Evolutionary conservation across 805 yeast species (phyloP), one percentile per base, ranked within the genome.

Genomic region (Starmerella ratchasimensis): DNA sequence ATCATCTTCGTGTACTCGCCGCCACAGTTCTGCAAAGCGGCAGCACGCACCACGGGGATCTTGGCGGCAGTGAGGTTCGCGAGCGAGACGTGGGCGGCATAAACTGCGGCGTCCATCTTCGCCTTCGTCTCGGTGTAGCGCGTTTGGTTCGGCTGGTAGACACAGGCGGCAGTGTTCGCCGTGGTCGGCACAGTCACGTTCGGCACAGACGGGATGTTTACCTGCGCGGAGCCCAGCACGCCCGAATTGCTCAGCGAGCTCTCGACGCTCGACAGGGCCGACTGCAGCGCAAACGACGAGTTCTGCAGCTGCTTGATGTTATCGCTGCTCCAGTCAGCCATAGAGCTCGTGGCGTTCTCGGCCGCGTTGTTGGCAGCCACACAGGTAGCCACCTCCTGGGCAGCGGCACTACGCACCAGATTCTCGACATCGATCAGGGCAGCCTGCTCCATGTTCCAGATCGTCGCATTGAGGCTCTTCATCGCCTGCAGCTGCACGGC

Each of bases 381-480:
- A 25, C 38, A 36, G n/a, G 15, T 14, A 5, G 13, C 25, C n/a
- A n/a, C n/a, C n/a, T n/a, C n/a, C n/a, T n/a, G n/a, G n/a, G n/a
- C n/a, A n/a, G n/a, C n/a, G n/a, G n/a, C n/a, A n/a, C 27, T 24
- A n/a, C 11, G 11, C n/a, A 23, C 9, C 2, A 28, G 15, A 1
- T 20, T 17, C 5, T n/a, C 5, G 9, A 41, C n/a, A 3, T 32
- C 24, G 15, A n/a, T n/a, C 7, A 14, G 3, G 16, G 41, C 28
- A 2, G 28, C 13, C 11, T 32, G 34, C 13, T 26, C 28, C 29
- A 41, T 15, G 16, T 44, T 44, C 44, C 45, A 44, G 6, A 42
- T 30, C 10, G 40, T 41, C 17, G 43, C 42, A 29, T 40, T 47
- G 31, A 40, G n/a, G 23, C 42, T 24, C 20, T 29, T 30, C 24